Percentiles rank a stretch among this genome's conserved stretches.
Evolutionary conservation across 495 filamentous ascomycete species (phyloP).

Genomic region (Penicillium dipodomyicola): DNA sequence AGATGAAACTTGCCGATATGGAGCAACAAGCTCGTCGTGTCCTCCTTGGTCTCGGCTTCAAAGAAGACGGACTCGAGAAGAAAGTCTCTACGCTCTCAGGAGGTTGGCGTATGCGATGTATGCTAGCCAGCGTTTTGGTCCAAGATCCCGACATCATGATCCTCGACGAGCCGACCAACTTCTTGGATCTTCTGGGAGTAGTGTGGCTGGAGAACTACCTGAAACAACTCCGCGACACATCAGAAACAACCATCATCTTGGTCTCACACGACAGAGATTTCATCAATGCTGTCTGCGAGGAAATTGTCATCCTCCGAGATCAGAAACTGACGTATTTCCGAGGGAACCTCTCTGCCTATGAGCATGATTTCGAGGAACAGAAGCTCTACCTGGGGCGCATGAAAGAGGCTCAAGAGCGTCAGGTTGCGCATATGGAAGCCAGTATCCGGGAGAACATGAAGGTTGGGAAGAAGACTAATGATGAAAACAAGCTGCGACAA

Average conservation of each 20-base stretch:
- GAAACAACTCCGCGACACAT: constrained; percentile 43
- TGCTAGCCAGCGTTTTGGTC: constrained; percentile 63
- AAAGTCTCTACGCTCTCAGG: constrained; percentile 66
- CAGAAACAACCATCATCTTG: constrained; percentile 54
- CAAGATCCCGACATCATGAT: constrained; percentile 75
- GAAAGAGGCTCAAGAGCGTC: constrained; percentile 75
- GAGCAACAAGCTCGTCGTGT: constrained; percentile 63
- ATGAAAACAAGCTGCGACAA: constrained; percentile 76
- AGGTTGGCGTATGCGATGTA: constrained; percentile 74
- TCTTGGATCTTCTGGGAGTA: constrained; percentile 75
- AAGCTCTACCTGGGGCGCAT: constrained; percentile 64
- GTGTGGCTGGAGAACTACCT: constrained; percentile 78
- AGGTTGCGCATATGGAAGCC: constrained; percentile 72
- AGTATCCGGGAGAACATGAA: constrained; percentile 68
- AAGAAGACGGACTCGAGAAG: constrained; percentile 53
- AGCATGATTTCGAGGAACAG: constrained; percentile 61
- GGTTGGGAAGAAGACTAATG: constrained; percentile 66
- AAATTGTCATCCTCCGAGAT: constrained; percentile 72
- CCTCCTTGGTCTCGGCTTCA: constrained; percentile 70
- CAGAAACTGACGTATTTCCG: constrained; percentile 61
- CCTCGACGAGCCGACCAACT: constrained; percentile 86
- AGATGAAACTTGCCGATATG: constrained; percentile 45
- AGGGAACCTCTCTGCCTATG: constrained; percentile 68
- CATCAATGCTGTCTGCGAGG: constrained; percentile 65
- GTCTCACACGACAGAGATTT: constrained; percentile 83